Conservation (phyloP, 179 eudicot species). For the Camellia oleifera region DNA sequence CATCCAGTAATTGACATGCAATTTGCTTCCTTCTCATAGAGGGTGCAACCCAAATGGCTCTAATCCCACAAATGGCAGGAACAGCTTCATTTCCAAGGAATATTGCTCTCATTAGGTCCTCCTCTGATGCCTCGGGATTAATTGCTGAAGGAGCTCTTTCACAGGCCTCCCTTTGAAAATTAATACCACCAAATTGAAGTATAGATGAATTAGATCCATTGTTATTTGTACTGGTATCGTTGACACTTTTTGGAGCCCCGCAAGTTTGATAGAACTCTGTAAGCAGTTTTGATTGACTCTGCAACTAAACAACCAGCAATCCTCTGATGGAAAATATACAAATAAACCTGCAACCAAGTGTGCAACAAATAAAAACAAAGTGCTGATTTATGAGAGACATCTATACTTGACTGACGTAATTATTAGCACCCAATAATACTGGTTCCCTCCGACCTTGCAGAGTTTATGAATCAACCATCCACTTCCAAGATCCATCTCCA, state of each 20-base stretch:
- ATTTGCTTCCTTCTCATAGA: slow-evolving; percentile 51
- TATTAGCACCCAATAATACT: neutral
- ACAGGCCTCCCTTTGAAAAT: slow-evolving; percentile 44
- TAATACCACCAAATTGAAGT: slow-evolving; percentile 44
- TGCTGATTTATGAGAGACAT: neutral
- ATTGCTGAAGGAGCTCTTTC: slow-evolving; percentile 22
- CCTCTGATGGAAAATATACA: slow-evolving; percentile 44
- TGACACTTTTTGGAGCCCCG: slow-evolving; percentile 5
- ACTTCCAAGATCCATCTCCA: slow-evolving; percentile 64
- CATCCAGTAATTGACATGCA: slow-evolving; percentile 55
- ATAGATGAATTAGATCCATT: slow-evolving; percentile 25
- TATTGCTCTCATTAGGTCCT: slow-evolving; percentile 29
- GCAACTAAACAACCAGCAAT: slow-evolving; percentile 55
- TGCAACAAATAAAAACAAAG: neutral
- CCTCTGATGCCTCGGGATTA: slow-evolving; percentile 23
- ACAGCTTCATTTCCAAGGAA: slow-evolving; percentile 44
- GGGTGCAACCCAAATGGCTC: slow-evolving; percentile 66
- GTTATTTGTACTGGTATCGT: slow-evolving; percentile 11
- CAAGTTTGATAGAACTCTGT: slow-evolving; percentile 34
- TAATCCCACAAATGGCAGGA: slow-evolving; percentile 47
- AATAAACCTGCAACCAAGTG: slow-evolving; percentile 36
- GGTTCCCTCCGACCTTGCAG: slow-evolving; percentile 40
- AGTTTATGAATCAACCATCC: slow-evolving; percentile 48
- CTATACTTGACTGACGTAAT: neutral
- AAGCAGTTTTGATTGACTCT: slow-evolving; percentile 46